Percentiles rank a stretch among this genome's conserved stretches.
phyloP scores from a whole-genome alignment of 345 rosid species.

The Chamaenerion angustifolium region DNA sequence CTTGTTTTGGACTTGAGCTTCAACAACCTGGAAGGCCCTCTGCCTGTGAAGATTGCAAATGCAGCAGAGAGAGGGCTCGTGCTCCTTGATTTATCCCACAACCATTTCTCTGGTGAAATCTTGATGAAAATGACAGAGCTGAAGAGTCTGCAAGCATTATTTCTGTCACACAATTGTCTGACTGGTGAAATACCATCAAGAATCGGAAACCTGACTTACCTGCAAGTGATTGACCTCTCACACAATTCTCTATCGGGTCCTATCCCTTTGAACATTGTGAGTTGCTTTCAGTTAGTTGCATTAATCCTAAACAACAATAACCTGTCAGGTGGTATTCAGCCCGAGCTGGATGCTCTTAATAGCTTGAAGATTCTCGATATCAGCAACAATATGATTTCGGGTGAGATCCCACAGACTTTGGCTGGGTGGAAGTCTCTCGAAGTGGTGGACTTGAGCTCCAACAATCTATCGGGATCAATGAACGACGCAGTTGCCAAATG shows the following conservation, averaged over 20 bases:
- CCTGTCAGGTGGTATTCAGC: conserved; percentile 74
- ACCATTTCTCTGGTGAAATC: conserved; percentile 58
- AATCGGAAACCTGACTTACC: conserved; percentile 80
- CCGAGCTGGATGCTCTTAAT: conserved; percentile 80
- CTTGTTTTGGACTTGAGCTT: conserved; percentile 69
- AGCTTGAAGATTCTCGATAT: conserved; percentile 69
- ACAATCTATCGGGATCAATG: conserved; percentile 64
- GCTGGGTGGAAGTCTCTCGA: conserved; percentile 80
- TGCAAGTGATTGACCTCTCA: conserved; percentile 73
- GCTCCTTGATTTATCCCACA: conserved; percentile 76
- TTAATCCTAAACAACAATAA: conserved; percentile 59
- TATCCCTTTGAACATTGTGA: conserved; percentile 70
- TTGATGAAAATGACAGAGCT: conserved; percentile 63
- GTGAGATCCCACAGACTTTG: conserved; percentile 80
- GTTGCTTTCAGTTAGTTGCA: conserved; percentile 80
- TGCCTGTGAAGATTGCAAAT: conserved; percentile 47
- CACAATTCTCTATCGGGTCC: conserved; percentile 62
- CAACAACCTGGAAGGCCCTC: conserved; percentile 59
- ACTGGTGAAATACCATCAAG: conserved; percentile 67
- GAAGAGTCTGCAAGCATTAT: conserved; percentile 64
- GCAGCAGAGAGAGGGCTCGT: conserved; percentile 64
- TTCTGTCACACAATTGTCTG: conserved; percentile 71
- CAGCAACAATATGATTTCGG: conserved; percentile 64
- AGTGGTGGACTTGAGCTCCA: conserved; percentile 74
- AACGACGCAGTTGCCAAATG: conserved; percentile 84